Evolutionary conservation across 1,139 yeast species (phyloP).

Genomic region (Suhomyces panamericanus): DNA sequence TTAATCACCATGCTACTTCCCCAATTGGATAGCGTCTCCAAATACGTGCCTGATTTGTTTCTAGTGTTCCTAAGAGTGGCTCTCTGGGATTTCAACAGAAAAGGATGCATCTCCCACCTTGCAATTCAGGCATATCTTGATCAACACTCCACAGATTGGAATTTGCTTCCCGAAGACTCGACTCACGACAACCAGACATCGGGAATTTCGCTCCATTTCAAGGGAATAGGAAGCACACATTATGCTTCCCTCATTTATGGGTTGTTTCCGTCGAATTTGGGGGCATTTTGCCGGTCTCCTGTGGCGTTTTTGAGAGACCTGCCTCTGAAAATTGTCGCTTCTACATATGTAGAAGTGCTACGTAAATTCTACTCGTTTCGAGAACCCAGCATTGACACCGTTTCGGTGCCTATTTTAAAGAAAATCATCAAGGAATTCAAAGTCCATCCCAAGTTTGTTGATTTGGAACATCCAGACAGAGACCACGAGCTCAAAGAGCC

Average conservation of each 20-base stretch:
- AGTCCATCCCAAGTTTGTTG: slow-evolving; percentile 51
- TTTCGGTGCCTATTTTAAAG: slow-evolving; percentile 11
- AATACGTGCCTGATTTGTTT: slow-evolving; percentile 44
- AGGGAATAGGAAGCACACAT: slow-evolving; percentile 21
- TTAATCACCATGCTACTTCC: slow-evolving; percentile 57
- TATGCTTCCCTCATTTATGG: slow-evolving; percentile 55
- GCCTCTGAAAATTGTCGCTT: slow-evolving; percentile 15
- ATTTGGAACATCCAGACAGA: slow-evolving; percentile 25
- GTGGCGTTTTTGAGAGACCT: slow-evolving; percentile 17
- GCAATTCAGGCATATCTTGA: not conserved
- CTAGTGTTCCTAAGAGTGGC: slow-evolving; percentile 46
- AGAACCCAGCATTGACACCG: not conserved
- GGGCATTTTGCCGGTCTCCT: slow-evolving; percentile 48
- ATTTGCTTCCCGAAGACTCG: not conserved
- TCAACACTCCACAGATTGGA: not conserved
- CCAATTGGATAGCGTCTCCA: slow-evolving; percentile 38
- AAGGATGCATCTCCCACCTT: not conserved
- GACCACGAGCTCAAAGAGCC: slow-evolving; percentile 47
- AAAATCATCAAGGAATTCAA: slow-evolving; percentile 26
- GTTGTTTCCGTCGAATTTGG: slow-evolving; percentile 55
- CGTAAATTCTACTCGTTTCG: not conserved
- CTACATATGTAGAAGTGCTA: slow-evolving; percentile 8
- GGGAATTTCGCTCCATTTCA: not conserved
- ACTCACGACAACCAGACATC: not conserved
- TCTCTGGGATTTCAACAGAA: slow-evolving; percentile 29